Evolutionary conservation across 495 filamentous ascomycete species (phyloP).

Genomic region (Aspergillus sparsus): DNA sequence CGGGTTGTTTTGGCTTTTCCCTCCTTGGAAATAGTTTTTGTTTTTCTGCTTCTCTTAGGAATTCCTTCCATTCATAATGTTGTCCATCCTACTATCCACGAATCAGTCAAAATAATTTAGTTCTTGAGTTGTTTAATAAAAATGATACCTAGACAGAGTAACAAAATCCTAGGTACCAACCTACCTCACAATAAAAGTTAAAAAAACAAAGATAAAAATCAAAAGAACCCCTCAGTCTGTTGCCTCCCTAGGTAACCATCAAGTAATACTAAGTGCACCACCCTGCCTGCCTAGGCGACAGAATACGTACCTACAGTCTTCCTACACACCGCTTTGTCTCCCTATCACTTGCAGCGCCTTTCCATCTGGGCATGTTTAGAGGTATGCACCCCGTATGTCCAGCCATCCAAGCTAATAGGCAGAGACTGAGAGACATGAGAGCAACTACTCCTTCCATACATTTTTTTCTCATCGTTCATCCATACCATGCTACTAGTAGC

Average conservation of each 20-base stretch:
- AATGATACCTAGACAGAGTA: not conserved
- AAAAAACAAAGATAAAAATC: not conserved
- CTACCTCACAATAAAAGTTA: too few species aligned
- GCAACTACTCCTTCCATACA: slow-evolving; percentile 3
- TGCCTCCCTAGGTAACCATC: too few species aligned
- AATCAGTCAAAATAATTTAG: not conserved
- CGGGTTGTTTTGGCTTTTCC: slow-evolving; percentile 2
- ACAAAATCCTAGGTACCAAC: not conserved
- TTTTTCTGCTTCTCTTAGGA: not conserved
- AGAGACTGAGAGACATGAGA: not conserved
- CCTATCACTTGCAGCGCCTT: too few species aligned
- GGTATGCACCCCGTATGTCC: too few species aligned
- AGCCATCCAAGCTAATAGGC: too few species aligned
- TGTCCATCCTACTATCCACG: not conserved
- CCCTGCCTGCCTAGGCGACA: too few species aligned
- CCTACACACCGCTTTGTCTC: too few species aligned
- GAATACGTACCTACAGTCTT: too few species aligned
- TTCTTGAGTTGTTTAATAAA: not conserved
- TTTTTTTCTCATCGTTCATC: not conserved
- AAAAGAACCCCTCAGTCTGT: not conserved
- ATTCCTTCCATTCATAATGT: not conserved
- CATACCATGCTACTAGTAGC: slow-evolving; percentile 3
- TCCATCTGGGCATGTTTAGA: too few species aligned
- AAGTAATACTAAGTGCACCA: too few species aligned
- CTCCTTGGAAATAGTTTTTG: slow-evolving; percentile 6